Conservation (phyloP, 768 basidiomycete species). For the Agaricus blazei region DNA sequence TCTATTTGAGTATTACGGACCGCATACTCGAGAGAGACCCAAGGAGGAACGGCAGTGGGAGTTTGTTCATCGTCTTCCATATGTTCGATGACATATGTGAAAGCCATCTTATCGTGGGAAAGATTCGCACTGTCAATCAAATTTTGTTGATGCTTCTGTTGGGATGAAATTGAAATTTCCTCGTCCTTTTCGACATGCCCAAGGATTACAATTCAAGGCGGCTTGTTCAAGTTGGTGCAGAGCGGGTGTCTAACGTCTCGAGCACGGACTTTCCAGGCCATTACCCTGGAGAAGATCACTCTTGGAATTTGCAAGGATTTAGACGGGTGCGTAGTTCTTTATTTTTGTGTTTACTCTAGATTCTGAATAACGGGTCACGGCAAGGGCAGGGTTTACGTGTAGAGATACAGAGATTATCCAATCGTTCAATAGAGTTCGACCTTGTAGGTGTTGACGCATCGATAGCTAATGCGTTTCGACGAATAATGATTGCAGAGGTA, state of each 20-base stretch:
- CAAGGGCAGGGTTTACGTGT: constrained; percentile 66
- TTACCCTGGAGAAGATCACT: constrained; percentile 77
- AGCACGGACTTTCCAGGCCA: constrained; percentile 91
- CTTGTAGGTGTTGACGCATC: constrained; percentile 93
- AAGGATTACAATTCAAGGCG: constrained; percentile 29
- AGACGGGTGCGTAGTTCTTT: constrained; percentile 51
- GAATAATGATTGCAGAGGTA: constrained; percentile 94
- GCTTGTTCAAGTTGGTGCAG: constrained; percentile 65
- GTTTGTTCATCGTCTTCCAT: constrained; percentile 92
- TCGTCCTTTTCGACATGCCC: constrained; percentile 1
- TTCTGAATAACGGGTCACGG: constrained; percentile 14
- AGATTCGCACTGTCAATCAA: too few species aligned
- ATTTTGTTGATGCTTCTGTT: neutral
- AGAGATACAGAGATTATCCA: constrained; percentile 73
- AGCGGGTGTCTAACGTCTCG: constrained; percentile 74
- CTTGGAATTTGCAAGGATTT: constrained; percentile 77
- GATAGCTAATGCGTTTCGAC: constrained; percentile 90
- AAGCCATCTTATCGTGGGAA: constrained; percentile 25
- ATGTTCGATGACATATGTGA: constrained; percentile 68
- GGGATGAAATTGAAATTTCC: neutral
- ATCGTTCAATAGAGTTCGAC: constrained; percentile 89
- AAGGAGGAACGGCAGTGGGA: constrained; percentile 67
- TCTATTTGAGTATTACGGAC: constrained; percentile 33
- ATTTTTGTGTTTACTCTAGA: constrained; percentile 1
- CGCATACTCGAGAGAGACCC: constrained; percentile 92